Percentiles rank a stretch among this genome's conserved stretches.
Conservation (phyloP, 257 asterid species). For the Cynanchum wilfordii region DNA sequence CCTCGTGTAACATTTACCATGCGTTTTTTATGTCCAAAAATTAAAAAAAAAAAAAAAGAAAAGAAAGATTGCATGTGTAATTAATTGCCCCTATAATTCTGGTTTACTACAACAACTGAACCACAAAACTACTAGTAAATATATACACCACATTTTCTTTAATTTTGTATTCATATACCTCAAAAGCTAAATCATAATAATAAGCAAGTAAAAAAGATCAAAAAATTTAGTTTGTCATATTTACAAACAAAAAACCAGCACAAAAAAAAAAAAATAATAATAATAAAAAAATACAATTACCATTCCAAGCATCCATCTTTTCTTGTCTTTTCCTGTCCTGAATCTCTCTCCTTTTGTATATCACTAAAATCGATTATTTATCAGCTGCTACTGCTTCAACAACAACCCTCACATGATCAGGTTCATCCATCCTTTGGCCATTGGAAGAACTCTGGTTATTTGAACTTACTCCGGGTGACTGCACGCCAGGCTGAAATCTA, state of each 20-base stretch:
- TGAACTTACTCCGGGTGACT: slow-evolving; percentile 27
- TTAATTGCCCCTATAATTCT: too few relatives aligned
- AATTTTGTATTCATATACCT: background rate
- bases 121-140: background rate
- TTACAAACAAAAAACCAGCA: slow-evolving; percentile 2
- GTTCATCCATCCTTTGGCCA: slow-evolving; percentile 21
- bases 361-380: slow-evolving; percentile 8
- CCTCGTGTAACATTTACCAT: too few relatives aligned
- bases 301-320: background rate
- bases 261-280: background rate
- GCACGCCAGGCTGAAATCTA: slow-evolving; percentile 42
- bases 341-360: slow-evolving; percentile 12
- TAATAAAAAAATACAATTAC: background rate
- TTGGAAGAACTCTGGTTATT: slow-evolving; percentile 31
- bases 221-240: too few relatives aligned
- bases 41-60: too few relatives aligned
- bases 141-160: background rate
- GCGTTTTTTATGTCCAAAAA: too few relatives aligned
- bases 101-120: background rate
- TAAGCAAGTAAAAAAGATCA: too few relatives aligned
- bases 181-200: too few relatives aligned
- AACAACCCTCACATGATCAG: slow-evolving; percentile 22
- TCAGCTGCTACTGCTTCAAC: slow-evolving; percentile 9
- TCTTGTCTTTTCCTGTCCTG: slow-evolving; percentile 18
- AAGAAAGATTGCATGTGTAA: too few relatives aligned